phyloP scores from a whole-genome alignment of 495 filamentous ascomycete genomes.

The Xylaria intraflava region DNA sequence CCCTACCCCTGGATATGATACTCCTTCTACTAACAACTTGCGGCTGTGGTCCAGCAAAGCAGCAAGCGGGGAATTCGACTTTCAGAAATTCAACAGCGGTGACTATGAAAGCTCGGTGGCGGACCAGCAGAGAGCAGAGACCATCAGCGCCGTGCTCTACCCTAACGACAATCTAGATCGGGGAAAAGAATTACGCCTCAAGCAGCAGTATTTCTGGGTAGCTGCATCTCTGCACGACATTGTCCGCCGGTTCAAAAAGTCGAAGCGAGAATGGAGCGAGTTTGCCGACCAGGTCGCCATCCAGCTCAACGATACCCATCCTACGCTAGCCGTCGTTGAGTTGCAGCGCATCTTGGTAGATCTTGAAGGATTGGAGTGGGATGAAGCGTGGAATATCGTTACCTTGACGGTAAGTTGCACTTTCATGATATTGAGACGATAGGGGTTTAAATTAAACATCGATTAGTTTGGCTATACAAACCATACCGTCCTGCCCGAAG shows the following conservation, averaged over 20 bases:
- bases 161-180: constrained; percentile 96
- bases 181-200: constrained; percentile 93
- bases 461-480: constrained; percentile 87
- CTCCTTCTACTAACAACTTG: constrained; percentile 90
- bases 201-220: constrained; percentile 99
- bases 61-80: constrained; percentile 94
- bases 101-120: constrained; percentile 96
- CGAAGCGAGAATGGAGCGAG: constrained; percentile 79
- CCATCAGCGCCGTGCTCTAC: constrained; percentile 94
- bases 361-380: constrained; percentile 84
- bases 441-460: constrained; percentile 15
- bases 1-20: constrained; percentile 86
- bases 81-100: constrained; percentile 98
- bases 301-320: constrained; percentile 96
- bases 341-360: constrained; percentile 89
- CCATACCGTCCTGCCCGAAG: constrained; percentile 94
- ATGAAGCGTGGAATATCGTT: constrained; percentile 82
- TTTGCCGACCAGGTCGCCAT: constrained; percentile 96
- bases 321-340: constrained; percentile 92
- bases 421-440: background rate
- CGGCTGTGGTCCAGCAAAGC: constrained; percentile 96
- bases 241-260: constrained; percentile 95
- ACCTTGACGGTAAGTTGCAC: constrained; percentile 36
- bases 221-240: constrained; percentile 94
- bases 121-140: constrained; percentile 93